Conservation (phyloP, 2,329 filamentous ascomycete genomes). For the Sclerotinia minor region DNA sequence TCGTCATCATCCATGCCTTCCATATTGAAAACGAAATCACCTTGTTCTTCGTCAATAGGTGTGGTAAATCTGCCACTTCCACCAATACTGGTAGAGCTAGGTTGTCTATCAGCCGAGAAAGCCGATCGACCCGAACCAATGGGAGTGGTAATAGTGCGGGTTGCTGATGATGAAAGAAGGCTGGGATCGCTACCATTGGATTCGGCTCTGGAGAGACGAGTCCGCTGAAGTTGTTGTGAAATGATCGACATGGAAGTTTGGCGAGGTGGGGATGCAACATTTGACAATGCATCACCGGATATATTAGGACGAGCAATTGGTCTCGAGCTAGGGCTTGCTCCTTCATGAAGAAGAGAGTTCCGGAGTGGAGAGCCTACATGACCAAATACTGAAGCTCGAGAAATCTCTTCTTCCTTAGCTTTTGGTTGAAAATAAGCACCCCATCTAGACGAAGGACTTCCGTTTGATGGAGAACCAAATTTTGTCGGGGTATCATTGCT, state of each 20-base stretch:
- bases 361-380: conserved; percentile 66
- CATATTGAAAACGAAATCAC: conserved; percentile 65
- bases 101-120: conserved; percentile 55
- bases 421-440: conserved; percentile 61
- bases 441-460: conserved; percentile 63
- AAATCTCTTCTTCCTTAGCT: conserved; percentile 52
- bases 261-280: conserved; percentile 40
- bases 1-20: conserved; percentile 63
- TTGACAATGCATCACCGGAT: conserved; percentile 40
- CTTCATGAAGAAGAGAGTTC: conserved; percentile 60
- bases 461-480: conserved; percentile 60
- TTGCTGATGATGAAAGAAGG: conserved; percentile 49
- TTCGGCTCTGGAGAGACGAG: conserved; percentile 51
- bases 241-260: conserved; percentile 56
- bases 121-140: conserved; percentile 43
- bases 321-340: conserved; percentile 46
- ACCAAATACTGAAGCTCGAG: conserved; percentile 57
- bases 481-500: conserved; percentile 52
- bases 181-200: conserved; percentile 48
- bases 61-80: conserved; percentile 59
- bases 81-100: conserved; percentile 56
- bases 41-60: conserved; percentile 65
- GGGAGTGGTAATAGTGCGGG: conserved; percentile 46
- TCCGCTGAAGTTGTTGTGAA: conserved; percentile 63
- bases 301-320: conserved; percentile 45